A percentile compares a stretch with the other conserved stretches of the same genome.
phyloP scores from a whole-genome alignment of 208 protist genomes.

The Trypanosoma rangeli region DNA sequence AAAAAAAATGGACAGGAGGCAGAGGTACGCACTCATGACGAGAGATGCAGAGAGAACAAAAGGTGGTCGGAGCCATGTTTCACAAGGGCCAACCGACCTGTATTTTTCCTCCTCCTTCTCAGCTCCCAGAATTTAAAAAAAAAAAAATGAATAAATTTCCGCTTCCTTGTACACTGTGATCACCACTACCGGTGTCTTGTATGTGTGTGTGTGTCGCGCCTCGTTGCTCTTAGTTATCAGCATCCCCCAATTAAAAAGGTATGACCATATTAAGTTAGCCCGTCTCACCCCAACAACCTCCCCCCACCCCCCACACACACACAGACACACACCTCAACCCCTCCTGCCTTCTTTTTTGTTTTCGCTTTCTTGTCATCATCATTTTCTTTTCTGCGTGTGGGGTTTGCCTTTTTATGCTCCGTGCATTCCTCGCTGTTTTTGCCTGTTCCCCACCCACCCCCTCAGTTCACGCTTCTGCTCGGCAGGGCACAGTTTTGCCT shows the following conservation, averaged over 20 bases:
- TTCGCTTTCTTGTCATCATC: conserved; percentile 1
- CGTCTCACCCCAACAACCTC: not conserved
- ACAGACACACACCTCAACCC: too few species aligned
- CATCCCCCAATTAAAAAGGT: not conserved
- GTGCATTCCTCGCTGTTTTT: not conserved
- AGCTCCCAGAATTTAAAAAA: not conserved
- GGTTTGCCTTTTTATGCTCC: not conserved
- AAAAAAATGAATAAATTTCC: conserved; percentile 5
- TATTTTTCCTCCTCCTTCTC: not conserved
- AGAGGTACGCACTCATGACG: not conserved
- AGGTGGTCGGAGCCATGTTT: not conserved
- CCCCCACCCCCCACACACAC: not conserved
- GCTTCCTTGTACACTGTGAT: not conserved
- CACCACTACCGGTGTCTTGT: not conserved
- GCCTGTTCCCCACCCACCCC: not conserved
- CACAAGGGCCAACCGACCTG: not conserved
- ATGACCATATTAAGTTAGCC: not conserved
- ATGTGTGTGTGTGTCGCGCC: not conserved
- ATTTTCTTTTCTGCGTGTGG: not conserved
- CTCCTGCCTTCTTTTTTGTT: not conserved
- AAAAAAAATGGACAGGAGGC: conserved; percentile 3
- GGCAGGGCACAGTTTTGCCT: not conserved
- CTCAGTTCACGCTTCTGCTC: not conserved
- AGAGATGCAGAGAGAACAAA: not conserved
- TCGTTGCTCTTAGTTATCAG: not conserved